Evolutionary conservation across 2,329 filamentous ascomycete genomes (phyloP).

Genomic region (Gnomoniopsis smithogilvyi): DNA sequence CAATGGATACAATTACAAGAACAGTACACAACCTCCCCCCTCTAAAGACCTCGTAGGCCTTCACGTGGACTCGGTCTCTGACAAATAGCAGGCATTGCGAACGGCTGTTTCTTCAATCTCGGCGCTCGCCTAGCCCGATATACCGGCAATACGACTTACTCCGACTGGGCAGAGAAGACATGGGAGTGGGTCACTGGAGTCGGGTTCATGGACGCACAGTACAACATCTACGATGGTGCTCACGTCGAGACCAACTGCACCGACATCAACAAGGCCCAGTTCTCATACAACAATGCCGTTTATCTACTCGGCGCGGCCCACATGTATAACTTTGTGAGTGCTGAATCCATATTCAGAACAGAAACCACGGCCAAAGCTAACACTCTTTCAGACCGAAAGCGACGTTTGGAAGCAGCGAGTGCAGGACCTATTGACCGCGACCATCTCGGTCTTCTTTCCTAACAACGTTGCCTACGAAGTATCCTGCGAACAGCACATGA

Average conservation of each 20-base stretch:
- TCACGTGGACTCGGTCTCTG: background rate
- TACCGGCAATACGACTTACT: slow-evolving; percentile 74
- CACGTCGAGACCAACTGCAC: slow-evolving; percentile 54
- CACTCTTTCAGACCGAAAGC: slow-evolving; percentile 9
- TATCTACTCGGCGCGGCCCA: slow-evolving; percentile 63
- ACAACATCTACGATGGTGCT: slow-evolving; percentile 61
- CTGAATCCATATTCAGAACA: no score
- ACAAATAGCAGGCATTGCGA: slow-evolving; percentile 35
- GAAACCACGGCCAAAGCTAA: no score
- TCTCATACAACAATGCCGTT: slow-evolving; percentile 75
- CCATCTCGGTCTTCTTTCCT: slow-evolving; percentile 33
- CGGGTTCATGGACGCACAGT: slow-evolving; percentile 57
- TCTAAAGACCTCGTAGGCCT: no score
- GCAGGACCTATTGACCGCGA: slow-evolving; percentile 13
- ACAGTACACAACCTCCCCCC: slow-evolving; percentile 32
- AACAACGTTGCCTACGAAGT: slow-evolving; percentile 18
- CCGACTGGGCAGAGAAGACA: slow-evolving; percentile 69
- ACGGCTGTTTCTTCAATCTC: slow-evolving; percentile 50
- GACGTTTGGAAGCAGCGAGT: slow-evolving; percentile 17
- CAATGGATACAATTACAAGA: slow-evolving; percentile 71
- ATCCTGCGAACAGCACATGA: slow-evolving; percentile 17
- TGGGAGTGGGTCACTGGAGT: slow-evolving; percentile 66
- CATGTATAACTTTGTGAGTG: slow-evolving; percentile 31
- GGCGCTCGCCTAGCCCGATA: slow-evolving; percentile 63
- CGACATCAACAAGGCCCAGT: slow-evolving; percentile 47